Conservation (phyloP, 345 rosid species). For the Pugionium cornutum region DNA sequence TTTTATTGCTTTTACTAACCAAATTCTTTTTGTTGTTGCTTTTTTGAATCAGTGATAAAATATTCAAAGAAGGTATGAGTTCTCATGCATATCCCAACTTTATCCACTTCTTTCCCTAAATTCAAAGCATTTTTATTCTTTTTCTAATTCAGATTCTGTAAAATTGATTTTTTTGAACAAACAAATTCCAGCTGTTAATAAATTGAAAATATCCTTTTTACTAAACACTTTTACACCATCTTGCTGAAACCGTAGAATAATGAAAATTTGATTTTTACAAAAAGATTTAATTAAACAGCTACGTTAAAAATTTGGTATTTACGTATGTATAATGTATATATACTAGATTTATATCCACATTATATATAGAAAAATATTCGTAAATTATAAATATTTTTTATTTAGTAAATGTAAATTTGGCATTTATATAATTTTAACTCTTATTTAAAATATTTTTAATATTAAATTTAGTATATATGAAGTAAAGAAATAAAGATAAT, state of each 20-base stretch:
- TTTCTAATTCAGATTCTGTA: background rate
- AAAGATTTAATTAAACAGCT: no score
- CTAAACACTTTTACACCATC: background rate
- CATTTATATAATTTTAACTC: no score
- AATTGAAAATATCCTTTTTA: background rate
- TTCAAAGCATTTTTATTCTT: constrained; percentile 1
- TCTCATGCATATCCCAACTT: constrained; percentile 26
- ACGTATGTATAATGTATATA: no score
- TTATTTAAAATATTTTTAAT: no score
- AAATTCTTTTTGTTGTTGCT: background rate
- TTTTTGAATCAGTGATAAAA: constrained; percentile 3
- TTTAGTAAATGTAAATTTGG: no score
- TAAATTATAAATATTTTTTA: no score
- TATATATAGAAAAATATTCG: no score
- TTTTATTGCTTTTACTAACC: background rate
- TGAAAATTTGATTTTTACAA: background rate
- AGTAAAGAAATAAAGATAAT: no score
- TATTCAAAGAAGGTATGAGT: constrained; percentile 2
- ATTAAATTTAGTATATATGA: no score
- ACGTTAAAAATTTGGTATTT: no score
- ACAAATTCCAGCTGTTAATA: background rate
- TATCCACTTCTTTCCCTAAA: constrained; percentile 1
- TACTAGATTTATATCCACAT: no score
- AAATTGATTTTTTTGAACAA: background rate
- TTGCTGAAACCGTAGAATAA: background rate